Evolutionary conservation across 2,329 filamentous ascomycete genomes (phyloP).

Genomic region (Bretziella fagacearum): DNA sequence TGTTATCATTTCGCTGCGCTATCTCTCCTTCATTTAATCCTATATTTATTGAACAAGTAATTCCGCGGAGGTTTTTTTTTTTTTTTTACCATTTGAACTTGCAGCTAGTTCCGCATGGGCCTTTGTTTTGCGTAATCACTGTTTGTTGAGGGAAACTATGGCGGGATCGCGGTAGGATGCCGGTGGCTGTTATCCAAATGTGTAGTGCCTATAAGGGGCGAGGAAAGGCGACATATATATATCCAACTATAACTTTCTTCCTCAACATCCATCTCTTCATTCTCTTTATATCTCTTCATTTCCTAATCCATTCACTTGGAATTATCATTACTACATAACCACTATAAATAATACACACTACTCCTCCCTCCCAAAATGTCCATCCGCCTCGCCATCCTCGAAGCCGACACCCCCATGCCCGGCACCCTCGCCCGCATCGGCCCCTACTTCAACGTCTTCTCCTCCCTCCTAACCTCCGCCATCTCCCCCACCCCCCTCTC

Average conservation of each 20-base stretch:
- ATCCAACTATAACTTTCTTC: no score
- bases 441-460: constrained; percentile 57
- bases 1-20: no score
- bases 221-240: no score
- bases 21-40: no score
- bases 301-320: not conserved
- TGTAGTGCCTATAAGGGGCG: no score
- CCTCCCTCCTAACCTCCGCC: constrained; percentile 37
- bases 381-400: constrained; percentile 69
- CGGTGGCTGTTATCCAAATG: not conserved
- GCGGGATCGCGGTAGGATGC: not conserved
- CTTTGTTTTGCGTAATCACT: no score
- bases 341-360: not conserved
- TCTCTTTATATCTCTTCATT: constrained; percentile 1
- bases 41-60: no score
- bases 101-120: no score
- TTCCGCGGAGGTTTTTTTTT: no score
- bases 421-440: constrained; percentile 47
- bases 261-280: no score
- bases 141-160: no score
- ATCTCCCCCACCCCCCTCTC: constrained; percentile 28
- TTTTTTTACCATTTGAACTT: no score
- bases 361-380: constrained; percentile 24
- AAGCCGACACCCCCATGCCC: constrained; percentile 64
- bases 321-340: not conserved